Conservation (phyloP, 192 early-diverging fungal genomes). For the Cetraspora pellucida region DNA sequence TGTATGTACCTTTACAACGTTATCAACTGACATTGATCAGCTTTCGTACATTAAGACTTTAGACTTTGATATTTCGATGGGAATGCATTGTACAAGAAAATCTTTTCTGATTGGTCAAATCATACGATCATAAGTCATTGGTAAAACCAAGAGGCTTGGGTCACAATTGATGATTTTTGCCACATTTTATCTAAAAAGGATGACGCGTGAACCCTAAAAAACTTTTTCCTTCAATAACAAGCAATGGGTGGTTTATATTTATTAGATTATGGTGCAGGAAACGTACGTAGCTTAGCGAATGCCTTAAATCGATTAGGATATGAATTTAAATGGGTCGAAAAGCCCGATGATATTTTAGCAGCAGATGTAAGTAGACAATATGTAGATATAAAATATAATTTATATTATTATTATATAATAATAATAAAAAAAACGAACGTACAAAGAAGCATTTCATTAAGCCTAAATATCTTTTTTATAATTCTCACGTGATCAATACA, state of each 20-base stretch:
- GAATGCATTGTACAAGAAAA: neutral
- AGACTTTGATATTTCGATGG: neutral
- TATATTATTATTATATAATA: no score
- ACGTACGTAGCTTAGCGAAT: slow-evolving; percentile 95
- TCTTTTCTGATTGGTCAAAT: neutral
- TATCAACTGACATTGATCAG: slow-evolving; percentile 32
- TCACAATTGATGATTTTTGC: no score
- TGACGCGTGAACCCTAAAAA: neutral
- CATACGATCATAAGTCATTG: no score
- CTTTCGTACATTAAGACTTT: neutral
- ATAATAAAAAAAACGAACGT: no score
- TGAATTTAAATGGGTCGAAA: slow-evolving; percentile 75
- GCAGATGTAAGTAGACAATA: slow-evolving; percentile 71
- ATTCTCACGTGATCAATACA: slow-evolving; percentile 37
- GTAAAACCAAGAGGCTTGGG: no score
- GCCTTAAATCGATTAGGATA: slow-evolving; percentile 90
- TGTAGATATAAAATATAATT: no score
- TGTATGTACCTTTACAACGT: slow-evolving; percentile 36
- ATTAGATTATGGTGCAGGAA: slow-evolving; percentile 99
- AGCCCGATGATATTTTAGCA: slow-evolving; percentile 78
- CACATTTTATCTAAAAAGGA: no score
- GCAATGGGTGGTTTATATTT: slow-evolving; percentile 68
- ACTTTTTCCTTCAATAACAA: neutral
- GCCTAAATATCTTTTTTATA: neutral
- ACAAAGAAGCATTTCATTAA: neutral